Evolutionary conservation across 1,284 basidiomycete species (phyloP).

Genomic region (Meripilus lineatus): DNA sequence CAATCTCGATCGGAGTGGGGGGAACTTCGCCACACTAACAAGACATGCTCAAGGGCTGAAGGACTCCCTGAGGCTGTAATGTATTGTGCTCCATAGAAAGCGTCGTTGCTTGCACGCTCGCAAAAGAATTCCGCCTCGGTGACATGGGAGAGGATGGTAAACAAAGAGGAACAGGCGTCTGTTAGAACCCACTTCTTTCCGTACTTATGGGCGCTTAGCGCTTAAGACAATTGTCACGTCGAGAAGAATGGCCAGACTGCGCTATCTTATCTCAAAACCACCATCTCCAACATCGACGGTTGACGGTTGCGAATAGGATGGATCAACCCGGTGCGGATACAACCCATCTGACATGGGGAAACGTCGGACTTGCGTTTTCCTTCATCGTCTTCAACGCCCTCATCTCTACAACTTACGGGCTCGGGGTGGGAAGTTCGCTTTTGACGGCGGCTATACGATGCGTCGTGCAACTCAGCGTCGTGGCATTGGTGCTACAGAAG

Average conservation of each 20-base stretch:
- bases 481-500: slow-evolving; percentile 63
- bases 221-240: neutral
- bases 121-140: no score
- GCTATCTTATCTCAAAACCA: neutral
- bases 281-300: neutral
- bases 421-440: slow-evolving; percentile 68
- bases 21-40: no score
- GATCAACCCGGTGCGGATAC: neutral
- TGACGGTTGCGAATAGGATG: neutral
- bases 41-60: no score
- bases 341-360: slow-evolving; percentile 52
- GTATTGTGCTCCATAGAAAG: no score
- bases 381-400: slow-evolving; percentile 67
- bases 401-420: slow-evolving; percentile 57
- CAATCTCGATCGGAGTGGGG: no score
- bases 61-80: no score
- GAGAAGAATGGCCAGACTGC: neutral
- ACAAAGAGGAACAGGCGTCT: neutral
- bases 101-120: no score
- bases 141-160: neutral
- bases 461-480: slow-evolving; percentile 69
- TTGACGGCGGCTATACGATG: slow-evolving; percentile 70
- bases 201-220: neutral
- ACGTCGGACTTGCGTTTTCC: slow-evolving; percentile 68
- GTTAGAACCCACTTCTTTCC: neutral